These are phyloP conservation scores for Aspergillus amoenus DNA, from an alignment of 2,329 filamentous ascomycete species.

Conservation along the genomic window DNA sequence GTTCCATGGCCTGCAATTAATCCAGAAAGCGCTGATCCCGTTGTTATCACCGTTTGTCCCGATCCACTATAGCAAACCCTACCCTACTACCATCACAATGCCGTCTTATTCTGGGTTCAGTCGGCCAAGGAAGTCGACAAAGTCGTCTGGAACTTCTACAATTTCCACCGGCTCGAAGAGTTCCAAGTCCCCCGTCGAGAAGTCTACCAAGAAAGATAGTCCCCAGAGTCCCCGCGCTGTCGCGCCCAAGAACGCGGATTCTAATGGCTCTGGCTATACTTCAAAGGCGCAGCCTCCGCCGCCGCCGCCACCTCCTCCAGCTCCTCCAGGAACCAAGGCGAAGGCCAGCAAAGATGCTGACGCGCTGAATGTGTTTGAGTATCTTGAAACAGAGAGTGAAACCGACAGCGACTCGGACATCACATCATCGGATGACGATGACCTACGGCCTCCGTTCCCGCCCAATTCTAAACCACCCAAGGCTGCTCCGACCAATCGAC, in stretches of 20 bases:
- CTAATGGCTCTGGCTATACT: slow-evolving; percentile 16
- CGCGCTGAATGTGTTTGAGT: slow-evolving; percentile 42
- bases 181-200: slow-evolving; percentile 20
- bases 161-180: slow-evolving; percentile 21
- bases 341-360: slow-evolving; percentile 19
- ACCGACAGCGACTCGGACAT: slow-evolving; percentile 22
- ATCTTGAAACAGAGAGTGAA: slow-evolving; percentile 31
- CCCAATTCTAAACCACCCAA: slow-evolving; percentile 11
- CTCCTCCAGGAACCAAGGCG: slow-evolving; percentile 10
- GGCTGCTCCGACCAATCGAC: slow-evolving; percentile 7
- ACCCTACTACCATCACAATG: slow-evolving; percentile 27
- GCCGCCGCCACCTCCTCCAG: slow-evolving; percentile 1
- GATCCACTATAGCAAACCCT: slow-evolving; percentile 2
- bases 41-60: neutral
- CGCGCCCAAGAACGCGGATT: slow-evolving; percentile 11
- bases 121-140: slow-evolving; percentile 28
- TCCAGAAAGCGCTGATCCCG: neutral
- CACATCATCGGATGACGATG: slow-evolving; percentile 21
- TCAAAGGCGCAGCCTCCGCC: slow-evolving; percentile 19
- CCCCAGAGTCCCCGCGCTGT: slow-evolving; percentile 9
- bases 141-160: slow-evolving; percentile 26
- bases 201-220: slow-evolving; percentile 15
- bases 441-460: slow-evolving; percentile 8
- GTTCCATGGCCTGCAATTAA: slow-evolving; percentile 13
- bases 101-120: slow-evolving; percentile 24